Conservation (phyloP, 805 yeast genomes). For the Maudiozyma bulderi region DNA sequence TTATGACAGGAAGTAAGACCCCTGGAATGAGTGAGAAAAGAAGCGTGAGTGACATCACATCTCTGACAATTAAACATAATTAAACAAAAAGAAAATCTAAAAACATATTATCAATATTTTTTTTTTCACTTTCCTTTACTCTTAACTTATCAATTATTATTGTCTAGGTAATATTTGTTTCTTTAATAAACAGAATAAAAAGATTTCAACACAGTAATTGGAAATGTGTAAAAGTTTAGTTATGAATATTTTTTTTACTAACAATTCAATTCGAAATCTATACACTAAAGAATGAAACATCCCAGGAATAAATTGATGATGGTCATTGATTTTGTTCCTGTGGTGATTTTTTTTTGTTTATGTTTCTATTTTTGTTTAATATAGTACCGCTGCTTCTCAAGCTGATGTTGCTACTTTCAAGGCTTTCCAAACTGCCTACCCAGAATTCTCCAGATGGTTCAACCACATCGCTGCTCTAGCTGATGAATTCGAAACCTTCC, state of each 20-base stretch:
- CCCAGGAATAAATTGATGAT: too few relatives aligned
- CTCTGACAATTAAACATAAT: slow-evolving; percentile 23
- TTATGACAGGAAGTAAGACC: slow-evolving; percentile 91
- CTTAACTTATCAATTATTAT: too few relatives aligned
- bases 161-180: too few relatives aligned
- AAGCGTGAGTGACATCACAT: slow-evolving; percentile 31
- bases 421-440: slow-evolving; percentile 87
- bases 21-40: slow-evolving; percentile 83
- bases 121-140: too few relatives aligned
- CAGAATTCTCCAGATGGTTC: slow-evolving; percentile 96
- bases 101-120: background rate
- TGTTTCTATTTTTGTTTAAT: slow-evolving; percentile 1
- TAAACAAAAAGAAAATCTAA: background rate
- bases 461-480: slow-evolving; percentile 94
- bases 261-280: too few relatives aligned
- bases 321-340: background rate
- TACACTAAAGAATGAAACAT: too few relatives aligned
- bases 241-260: too few relatives aligned
- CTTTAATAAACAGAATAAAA: too few relatives aligned
- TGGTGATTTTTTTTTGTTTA: background rate
- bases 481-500: slow-evolving; percentile 71
- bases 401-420: slow-evolving; percentile 92
- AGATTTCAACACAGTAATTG: too few relatives aligned
- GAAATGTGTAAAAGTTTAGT: too few relatives aligned
- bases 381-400: slow-evolving; percentile 80